A percentile compares a stretch with the other conserved stretches of the same genome.
phyloP scores from a whole-genome alignment of 2,329 filamentous ascomycete genomes.

The Laburnicola sp. region DNA sequence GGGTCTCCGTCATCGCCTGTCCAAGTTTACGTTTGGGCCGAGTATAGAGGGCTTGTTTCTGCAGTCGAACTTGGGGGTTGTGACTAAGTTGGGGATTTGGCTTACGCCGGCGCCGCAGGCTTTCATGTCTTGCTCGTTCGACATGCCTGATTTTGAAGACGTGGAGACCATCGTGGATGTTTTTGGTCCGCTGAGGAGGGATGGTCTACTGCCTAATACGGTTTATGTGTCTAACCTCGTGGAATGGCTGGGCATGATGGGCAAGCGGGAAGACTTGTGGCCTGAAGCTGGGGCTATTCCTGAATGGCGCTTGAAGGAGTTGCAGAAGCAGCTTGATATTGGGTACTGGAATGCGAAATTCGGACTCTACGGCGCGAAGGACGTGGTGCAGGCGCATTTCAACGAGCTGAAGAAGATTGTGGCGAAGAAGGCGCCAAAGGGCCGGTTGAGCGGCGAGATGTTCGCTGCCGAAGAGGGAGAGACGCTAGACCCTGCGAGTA shows the following conservation, averaged over 20 bases:
- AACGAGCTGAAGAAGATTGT: slow-evolving; percentile 47
- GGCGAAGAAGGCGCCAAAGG: slow-evolving; percentile 42
- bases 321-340: slow-evolving; percentile 48
- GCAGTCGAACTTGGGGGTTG: slow-evolving; percentile 57
- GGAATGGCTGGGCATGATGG: slow-evolving; percentile 52
- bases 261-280: slow-evolving; percentile 51
- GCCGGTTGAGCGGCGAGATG: slow-evolving; percentile 43
- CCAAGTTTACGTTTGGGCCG: slow-evolving; percentile 45
- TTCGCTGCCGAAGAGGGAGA: slow-evolving; percentile 46
- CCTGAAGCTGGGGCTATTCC: slow-evolving; percentile 50
- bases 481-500: slow-evolving; percentile 44
- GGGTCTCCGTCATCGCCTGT: slow-evolving; percentile 46
- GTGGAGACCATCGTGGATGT: slow-evolving; percentile 51
- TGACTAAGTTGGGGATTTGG: slow-evolving; percentile 47
- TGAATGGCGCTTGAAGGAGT: slow-evolving; percentile 50
- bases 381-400: slow-evolving; percentile 52
- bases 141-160: slow-evolving; percentile 53
- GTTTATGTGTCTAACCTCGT: slow-evolving; percentile 53
- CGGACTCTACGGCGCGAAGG: slow-evolving; percentile 50
- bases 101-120: slow-evolving; percentile 46
- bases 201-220: slow-evolving; percentile 49
- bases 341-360: slow-evolving; percentile 54
- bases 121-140: slow-evolving; percentile 53
- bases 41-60: slow-evolving; percentile 53
- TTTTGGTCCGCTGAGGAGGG: slow-evolving; percentile 50